Evolutionary conservation across 2,329 filamentous ascomycete genomes (phyloP), one percentile per base, ranked within the genome.

Genomic region (Claviceps citrina): DNA sequence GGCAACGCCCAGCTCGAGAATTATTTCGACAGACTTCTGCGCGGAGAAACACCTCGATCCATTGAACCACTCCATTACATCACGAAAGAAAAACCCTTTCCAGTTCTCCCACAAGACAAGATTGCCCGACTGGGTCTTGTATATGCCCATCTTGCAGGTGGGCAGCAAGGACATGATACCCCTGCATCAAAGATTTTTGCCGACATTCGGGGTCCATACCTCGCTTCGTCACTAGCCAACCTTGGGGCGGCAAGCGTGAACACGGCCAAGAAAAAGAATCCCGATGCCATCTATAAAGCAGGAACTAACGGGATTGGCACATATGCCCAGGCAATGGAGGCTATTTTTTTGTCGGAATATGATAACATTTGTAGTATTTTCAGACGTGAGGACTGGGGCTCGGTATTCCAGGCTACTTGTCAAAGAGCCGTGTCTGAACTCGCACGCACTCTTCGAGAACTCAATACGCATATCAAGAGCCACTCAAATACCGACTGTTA

Each of bases 401-500:
- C 76, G 25, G 77, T 91, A 7, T 81, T 93, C 49, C 78, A 82
- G 50, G 69, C 78, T 13, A 87, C 87, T 2, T 91, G 84, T 55
- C 79, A 85, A 51, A 67, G 73, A 26, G 73, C 87, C 10, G 67
- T 98, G 44, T 71, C 77, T 7, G 86, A 94, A 52, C 81, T 96
- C 49, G 78, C 81, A 5, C 78, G 84, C 49, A 95, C 91, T 0
- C 61, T 96, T 40, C 76, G 83, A 22, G 89, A 96, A 53, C 69
- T 98, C 25, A 95, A 96, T 57, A 71, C 75, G 37, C 87, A 95
- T 53, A 86, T 96, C 59, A 86, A 87, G 55, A 66, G 73, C 31
- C 87, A 95, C 54, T 65, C 95, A 30, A 74, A 78, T 48, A 94
- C 85, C 0, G 91, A 98, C 58, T 96, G 89, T 60, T 96, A 84